These are phyloP conservation scores for Nyctanthes arbortristis DNA, from an alignment of 257 asterid genomes.

Conservation along the genomic window DNA sequence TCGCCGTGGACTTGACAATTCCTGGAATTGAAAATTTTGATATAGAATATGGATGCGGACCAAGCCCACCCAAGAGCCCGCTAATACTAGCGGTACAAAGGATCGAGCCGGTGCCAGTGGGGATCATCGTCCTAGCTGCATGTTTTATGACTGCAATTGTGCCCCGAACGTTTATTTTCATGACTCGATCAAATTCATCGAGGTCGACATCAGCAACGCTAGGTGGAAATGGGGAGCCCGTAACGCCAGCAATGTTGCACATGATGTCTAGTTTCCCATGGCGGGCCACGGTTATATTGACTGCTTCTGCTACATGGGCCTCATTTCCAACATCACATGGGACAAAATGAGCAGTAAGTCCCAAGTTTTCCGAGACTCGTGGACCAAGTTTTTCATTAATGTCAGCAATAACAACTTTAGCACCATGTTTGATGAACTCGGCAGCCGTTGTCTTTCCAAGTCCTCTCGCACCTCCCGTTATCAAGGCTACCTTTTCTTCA, in stretches of 20 bases:
- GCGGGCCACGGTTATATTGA: slow-evolving; percentile 28
- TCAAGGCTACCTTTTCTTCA: slow-evolving; percentile 51
- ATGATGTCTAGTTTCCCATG: slow-evolving; percentile 40
- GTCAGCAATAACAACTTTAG: slow-evolving; percentile 52
- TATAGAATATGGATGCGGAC: slow-evolving; percentile 33
- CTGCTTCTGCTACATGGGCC: slow-evolving; percentile 29
- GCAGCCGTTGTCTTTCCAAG: slow-evolving; percentile 49
- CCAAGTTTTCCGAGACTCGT: slow-evolving; percentile 15
- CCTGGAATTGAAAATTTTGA: slow-evolving; percentile 33
- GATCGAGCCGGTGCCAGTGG: slow-evolving; percentile 30
- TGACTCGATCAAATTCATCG: slow-evolving; percentile 31
- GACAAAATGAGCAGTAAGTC: slow-evolving; percentile 27
- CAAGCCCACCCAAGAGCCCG: slow-evolving; percentile 39
- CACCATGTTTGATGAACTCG: slow-evolving; percentile 40
- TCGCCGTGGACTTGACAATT: slow-evolving; percentile 31
- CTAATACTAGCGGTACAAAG: slow-evolving; percentile 36
- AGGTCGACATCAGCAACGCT: slow-evolving; percentile 32
- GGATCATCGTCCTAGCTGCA: slow-evolving; percentile 37
- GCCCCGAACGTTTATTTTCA: slow-evolving; percentile 36
- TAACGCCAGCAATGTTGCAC: slow-evolving; percentile 41
- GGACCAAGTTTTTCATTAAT: slow-evolving; percentile 38
- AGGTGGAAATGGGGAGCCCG: slow-evolving; percentile 29
- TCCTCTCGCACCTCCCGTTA: slow-evolving; percentile 63
- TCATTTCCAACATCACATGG: slow-evolving; percentile 31
- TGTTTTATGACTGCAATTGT: slow-evolving; percentile 30